phyloP scores from a whole-genome alignment of 1,284 basidiomycete genomes.

The Papiliotrema flavescens region DNA sequence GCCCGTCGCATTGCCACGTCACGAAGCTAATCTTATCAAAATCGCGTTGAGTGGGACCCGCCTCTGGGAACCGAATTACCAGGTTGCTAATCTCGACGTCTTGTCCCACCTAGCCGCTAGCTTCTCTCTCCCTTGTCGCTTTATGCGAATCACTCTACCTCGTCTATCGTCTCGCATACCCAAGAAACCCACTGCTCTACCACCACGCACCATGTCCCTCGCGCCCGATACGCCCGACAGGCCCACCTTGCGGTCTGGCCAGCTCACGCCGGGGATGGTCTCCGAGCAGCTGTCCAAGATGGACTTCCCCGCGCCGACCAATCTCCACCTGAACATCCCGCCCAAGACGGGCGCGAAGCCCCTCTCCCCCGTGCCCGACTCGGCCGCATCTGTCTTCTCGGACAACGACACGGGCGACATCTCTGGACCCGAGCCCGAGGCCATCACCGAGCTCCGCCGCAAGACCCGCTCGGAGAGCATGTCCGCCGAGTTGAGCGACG shows the following conservation, averaged over 20 bases:
- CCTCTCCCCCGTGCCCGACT: conserved; percentile 6
- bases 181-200: too few species aligned
- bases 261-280: conserved; percentile 43
- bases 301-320: conserved; percentile 44
- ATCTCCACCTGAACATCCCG: conserved; percentile 30
- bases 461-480: conserved; percentile 42
- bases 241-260: conserved; percentile 5
- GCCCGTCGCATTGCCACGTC: too few species aligned
- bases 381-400: conserved; percentile 5
- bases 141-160: too few species aligned
- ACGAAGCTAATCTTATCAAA: too few species aligned
- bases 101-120: background rate
- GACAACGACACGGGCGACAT: conserved; percentile 30
- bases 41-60: too few species aligned
- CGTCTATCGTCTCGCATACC: too few species aligned
- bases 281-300: conserved; percentile 45
- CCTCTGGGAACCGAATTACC: too few species aligned
- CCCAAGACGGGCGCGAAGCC: background rate
- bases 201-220: conserved; percentile 21
- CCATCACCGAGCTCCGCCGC: conserved; percentile 28
- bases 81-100: background rate
- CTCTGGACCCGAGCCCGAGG: conserved; percentile 48
- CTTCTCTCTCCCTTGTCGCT: background rate
- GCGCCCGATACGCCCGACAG: conserved; percentile 24
- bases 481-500: conserved; percentile 44